Evolutionary conservation across 75 land plant species (phyloP).

Genomic region (Pseudotsuga menziesii): DNA sequence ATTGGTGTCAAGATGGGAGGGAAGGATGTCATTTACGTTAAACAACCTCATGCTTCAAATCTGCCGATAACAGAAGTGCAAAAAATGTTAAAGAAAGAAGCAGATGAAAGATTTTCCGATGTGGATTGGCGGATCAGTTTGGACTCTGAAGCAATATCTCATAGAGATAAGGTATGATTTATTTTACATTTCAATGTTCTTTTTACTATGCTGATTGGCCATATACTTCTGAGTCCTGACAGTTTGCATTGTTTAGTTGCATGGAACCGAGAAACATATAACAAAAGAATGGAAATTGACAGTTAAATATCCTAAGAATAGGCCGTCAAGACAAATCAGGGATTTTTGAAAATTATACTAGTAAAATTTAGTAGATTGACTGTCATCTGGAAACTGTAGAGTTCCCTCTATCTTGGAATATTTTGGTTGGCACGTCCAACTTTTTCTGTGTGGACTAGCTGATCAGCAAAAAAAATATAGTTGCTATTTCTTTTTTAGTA

Average conservation of each 20-base stretch:
- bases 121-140: constrained; percentile 2
- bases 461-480: neutral
- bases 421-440: neutral
- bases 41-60: constrained; percentile 48
- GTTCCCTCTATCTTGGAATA: neutral
- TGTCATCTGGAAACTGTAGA: neutral
- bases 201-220: neutral
- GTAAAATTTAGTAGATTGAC: neutral
- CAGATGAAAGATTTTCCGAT: constrained; percentile 55
- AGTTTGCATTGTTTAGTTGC: neutral
- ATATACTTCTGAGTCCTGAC: neutral
- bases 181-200: neutral
- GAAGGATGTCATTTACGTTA: constrained; percentile 65
- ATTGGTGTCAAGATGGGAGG: constrained; percentile 81
- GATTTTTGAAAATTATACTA: neutral
- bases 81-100: constrained; percentile 43
- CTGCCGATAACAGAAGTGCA: constrained; percentile 48
- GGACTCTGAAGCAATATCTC: constrained; percentile 15
- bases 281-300: neutral
- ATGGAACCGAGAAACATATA: neutral
- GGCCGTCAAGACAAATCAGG: neutral
- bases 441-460: neutral
- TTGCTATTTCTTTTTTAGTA: neutral
- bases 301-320: neutral
- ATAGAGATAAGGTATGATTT: constrained; percentile 23